Base-by-base conservation (phyloP, 1,139 yeast genomes). In the Candida labiduridarum region DNA sequence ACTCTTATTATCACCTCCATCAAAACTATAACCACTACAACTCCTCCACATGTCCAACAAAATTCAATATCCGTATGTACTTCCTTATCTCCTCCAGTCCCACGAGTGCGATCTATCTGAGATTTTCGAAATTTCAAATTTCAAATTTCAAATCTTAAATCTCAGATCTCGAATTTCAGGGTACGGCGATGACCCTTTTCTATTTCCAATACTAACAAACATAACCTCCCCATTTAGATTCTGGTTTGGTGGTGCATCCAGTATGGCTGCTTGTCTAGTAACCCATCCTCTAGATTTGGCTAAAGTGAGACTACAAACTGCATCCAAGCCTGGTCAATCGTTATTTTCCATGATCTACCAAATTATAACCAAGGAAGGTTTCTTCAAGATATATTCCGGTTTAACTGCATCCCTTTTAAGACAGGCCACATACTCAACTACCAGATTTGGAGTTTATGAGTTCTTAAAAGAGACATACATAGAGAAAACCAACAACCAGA, bases 361-460 rank as follows among this genome's bases (percentile, higher is more conserved):
- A 45, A 88, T 89, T 31, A 68, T 86, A 22, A 73, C 72, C 14
- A 69, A 79, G 49, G 95, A 89, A 65, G 96, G 96, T 3, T 59
- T 84, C 18, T 64, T 80, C 48, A 88, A 87, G 41, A 77, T 88
- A 25, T 89, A 89, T 64, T 83, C 90, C 0, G 96, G 96, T 0
- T 75, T 90, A 46, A 82, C 89, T 47, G 96, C 96, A 1, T 86
- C 95, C 1, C 69, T 89, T 47, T 74, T 90, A 52, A 82, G 96
- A 63, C 96, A 90, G 67, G 96, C 90, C 1, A 89, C 96, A 1
- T 90, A 90, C 65, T 88, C 96, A 1, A 86, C 96, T 2, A 84
- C 90, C 1, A 75, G 96, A 62, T 89, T 90, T 63, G 96, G 96
- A 25, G 82, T 85, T 16, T 90, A 90, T 65, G 96, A 89, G 64